A percentile compares a stretch with the other conserved stretches of the same genome.
Evolutionary conservation across 108 stramenopile species (phyloP).

Genomic region (Asterionellopsis glacialis): DNA sequence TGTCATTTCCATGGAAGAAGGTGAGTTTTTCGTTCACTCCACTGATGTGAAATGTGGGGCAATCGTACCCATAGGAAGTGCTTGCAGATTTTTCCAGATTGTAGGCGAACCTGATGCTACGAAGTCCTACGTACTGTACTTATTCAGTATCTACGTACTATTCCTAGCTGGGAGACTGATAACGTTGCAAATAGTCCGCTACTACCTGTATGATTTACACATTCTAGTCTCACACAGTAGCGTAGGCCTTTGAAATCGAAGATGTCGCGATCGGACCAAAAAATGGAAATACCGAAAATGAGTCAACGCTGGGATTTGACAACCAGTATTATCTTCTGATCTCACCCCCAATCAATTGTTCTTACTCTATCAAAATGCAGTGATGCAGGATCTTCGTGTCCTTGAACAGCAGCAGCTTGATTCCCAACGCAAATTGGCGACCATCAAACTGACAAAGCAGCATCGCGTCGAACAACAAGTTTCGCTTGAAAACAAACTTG

Average conservation of each 20-base stretch:
- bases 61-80: neutral
- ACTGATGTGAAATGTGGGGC: neutral
- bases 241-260: too few species aligned
- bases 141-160: too few species aligned
- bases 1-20: constrained; percentile 44
- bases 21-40: constrained; percentile 15
- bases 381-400: constrained; percentile 71
- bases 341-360: neutral
- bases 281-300: too few species aligned
- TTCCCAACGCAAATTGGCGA: constrained; percentile 57
- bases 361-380: constrained; percentile 18
- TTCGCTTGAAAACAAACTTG: constrained; percentile 50
- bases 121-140: too few species aligned
- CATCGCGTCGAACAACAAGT: constrained; percentile 50
- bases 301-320: too few species aligned
- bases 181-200: too few species aligned
- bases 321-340: neutral
- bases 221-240: neutral
- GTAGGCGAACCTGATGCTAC: constrained; percentile 1
- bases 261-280: too few species aligned
- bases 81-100: constrained; percentile 1
- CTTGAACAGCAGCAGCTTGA: constrained; percentile 84
- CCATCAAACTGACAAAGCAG: constrained; percentile 44
- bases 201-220: too few species aligned
- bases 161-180: too few species aligned